Evolutionary conservation across 2,329 filamentous ascomycete genomes (phyloP).

Genomic region (Colletotrichum tabaci): DNA sequence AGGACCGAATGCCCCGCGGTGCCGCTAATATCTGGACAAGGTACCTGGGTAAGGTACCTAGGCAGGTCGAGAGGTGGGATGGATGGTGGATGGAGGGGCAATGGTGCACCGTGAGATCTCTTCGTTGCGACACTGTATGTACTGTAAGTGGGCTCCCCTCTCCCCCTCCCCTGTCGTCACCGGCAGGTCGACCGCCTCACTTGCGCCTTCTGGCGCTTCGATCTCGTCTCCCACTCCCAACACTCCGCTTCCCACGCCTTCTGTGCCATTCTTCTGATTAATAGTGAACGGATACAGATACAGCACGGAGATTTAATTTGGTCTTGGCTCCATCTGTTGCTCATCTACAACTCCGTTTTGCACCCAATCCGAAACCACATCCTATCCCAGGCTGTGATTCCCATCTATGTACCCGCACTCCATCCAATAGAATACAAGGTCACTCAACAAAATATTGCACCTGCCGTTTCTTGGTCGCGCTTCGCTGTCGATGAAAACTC

Average conservation of each 20-base stretch:
- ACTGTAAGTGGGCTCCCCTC: background rate
- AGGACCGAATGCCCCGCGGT: conserved; percentile 29
- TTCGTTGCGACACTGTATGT: background rate
- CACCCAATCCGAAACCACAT: background rate
- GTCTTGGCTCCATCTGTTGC: background rate
- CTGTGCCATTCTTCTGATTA: background rate
- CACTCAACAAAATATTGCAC: too few species aligned
- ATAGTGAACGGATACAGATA: background rate
- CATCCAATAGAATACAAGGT: too few species aligned
- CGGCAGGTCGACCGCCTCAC: background rate
- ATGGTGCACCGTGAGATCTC: background rate
- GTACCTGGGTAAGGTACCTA: background rate
- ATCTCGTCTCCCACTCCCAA: background rate
- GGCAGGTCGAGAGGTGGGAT: too few species aligned
- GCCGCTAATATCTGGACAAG: conserved; percentile 7
- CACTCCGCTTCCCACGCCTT: background rate
- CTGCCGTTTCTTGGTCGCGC: background rate
- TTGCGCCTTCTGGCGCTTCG: background rate
- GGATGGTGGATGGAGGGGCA: conserved; percentile 19
- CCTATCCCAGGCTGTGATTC: background rate
- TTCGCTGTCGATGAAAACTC: background rate
- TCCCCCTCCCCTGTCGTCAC: background rate
- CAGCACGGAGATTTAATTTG: too few species aligned
- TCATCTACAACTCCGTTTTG: background rate
- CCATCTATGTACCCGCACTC: too few species aligned